A percentile compares a stretch with the other conserved stretches of the same genome.
phyloP scores from a whole-genome alignment of 2,329 filamentous ascomycete species.

The Aspergillus novofumigatus region DNA sequence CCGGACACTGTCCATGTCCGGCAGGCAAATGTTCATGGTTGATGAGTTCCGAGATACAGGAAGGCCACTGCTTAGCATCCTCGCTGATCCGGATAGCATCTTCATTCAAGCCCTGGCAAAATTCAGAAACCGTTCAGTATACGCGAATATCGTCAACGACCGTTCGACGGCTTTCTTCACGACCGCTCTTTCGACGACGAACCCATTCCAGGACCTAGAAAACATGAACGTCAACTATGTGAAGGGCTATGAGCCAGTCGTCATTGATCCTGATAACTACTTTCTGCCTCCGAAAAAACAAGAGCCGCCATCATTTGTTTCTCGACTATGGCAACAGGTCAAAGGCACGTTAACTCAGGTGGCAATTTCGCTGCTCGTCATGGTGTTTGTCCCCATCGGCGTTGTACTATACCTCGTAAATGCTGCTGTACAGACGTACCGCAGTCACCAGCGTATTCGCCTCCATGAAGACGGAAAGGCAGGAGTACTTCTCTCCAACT shows the following conservation, averaged over 20 bases:
- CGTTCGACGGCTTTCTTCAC: slow-evolving; percentile 79
- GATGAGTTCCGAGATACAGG: slow-evolving; percentile 80
- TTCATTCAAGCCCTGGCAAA: slow-evolving; percentile 74
- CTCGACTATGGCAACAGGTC: slow-evolving; percentile 30
- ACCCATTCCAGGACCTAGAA: slow-evolving; percentile 69
- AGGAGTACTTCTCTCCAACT: slow-evolving; percentile 64
- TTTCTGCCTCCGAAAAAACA: slow-evolving; percentile 26
- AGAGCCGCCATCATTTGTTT: slow-evolving; percentile 21
- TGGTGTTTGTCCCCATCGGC: slow-evolving; percentile 70
- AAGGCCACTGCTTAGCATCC: slow-evolving; percentile 71
- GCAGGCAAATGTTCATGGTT: slow-evolving; percentile 80
- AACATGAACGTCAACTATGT: slow-evolving; percentile 69
- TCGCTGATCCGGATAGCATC: slow-evolving; percentile 78
- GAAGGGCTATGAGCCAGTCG: slow-evolving; percentile 66
- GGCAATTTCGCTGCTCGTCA: slow-evolving; percentile 62
- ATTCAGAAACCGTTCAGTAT: slow-evolving; percentile 74
- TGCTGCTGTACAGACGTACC: slow-evolving; percentile 69
- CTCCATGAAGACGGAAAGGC: slow-evolving; percentile 69
- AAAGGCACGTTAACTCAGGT: slow-evolving; percentile 48
- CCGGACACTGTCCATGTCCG: slow-evolving; percentile 74
- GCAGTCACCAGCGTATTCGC: slow-evolving; percentile 69
- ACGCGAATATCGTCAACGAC: slow-evolving; percentile 86
- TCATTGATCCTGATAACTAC: slow-evolving; percentile 57
- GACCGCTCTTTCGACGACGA: slow-evolving; percentile 68
- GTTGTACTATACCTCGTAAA: slow-evolving; percentile 69